These are phyloP conservation scores for Apodospora peruviana DNA, from an alignment of 495 filamentous ascomycete species.

Conservation along the genomic window DNA sequence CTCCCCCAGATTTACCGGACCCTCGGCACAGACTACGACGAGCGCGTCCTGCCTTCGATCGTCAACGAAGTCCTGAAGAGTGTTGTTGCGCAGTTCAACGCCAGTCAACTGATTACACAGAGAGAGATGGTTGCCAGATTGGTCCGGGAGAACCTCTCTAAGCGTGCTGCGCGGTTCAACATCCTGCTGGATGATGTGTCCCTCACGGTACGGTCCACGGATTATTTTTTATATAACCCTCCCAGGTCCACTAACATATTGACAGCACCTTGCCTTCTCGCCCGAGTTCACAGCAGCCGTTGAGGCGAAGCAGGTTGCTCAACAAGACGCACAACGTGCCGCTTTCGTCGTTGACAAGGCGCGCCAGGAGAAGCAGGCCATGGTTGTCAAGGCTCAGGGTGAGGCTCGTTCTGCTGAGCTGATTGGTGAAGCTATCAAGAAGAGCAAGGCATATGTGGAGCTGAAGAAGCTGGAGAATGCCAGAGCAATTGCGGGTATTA, in stretches of 20 bases:
- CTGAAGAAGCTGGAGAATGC: constrained; percentile 97
- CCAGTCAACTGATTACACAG: constrained; percentile 96
- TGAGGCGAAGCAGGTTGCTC: constrained; percentile 97
- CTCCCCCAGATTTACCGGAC: constrained; percentile 96
- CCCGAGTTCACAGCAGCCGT: constrained; percentile 98
- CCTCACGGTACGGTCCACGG: constrained; percentile 64
- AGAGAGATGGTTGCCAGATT: constrained; percentile 90
- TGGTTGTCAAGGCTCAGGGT: constrained; percentile 97
- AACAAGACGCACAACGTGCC: constrained; percentile 95
- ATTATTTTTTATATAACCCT: background rate
- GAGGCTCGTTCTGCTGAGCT: constrained; percentile 96
- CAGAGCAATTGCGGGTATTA: constrained; percentile 70
- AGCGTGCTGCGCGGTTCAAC: constrained; percentile 90
- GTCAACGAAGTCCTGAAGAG: constrained; percentile 99
- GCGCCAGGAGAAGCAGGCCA: constrained; percentile 98
- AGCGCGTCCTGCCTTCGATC: constrained; percentile 93
- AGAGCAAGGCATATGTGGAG: constrained; percentile 93
- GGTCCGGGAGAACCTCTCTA: constrained; percentile 87
- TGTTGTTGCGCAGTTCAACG: constrained; percentile 98
- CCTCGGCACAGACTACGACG: constrained; percentile 92
- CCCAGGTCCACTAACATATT: constrained; percentile 10
- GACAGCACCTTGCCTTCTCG: constrained; percentile 94
- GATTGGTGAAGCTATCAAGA: constrained; percentile 99
- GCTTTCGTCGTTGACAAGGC: constrained; percentile 99
- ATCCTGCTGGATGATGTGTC: constrained; percentile 97